Evolutionary conservation across 257 asterid genomes (phyloP), one percentile per base, ranked within the genome.

Genomic region (Asclepias syriaca): DNA sequence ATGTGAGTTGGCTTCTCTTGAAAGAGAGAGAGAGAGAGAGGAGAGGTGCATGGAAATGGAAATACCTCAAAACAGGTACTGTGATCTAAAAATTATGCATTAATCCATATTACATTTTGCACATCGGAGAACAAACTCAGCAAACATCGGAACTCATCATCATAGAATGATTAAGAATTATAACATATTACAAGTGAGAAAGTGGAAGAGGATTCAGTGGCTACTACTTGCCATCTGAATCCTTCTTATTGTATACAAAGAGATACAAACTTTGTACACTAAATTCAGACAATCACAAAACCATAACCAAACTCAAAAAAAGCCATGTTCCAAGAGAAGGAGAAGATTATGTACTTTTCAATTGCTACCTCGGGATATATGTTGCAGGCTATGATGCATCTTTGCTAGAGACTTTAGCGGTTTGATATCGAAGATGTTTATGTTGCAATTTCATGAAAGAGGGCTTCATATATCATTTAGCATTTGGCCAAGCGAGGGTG

Each of bases 181-280:
- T 13, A 50, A 40, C 53, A 16, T 11, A 15, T 53, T 46, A 49
- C 54, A 75, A 32, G 54, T 50, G 45, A 68, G 21, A 53, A 55
- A 57, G 81, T 80, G 81, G 81, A 58, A 80, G 55, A n/a, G 74
- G 76, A 69, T 64, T 56, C 24, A 18, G 14, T 63, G 77, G 81
- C 71, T 55, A 72, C 27, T 39, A 60, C 40, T 68, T 55, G 81
- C 78, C 73, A 75, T 34, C 49, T 55, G 49, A 32, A 70, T 48
- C 76, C 80, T 63, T 78, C 53, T 73, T 50, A 50, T 66, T 22
- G 18, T 74, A 73, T 65, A 77, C 45, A 16, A 53, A 27, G 79
- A 49, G 54, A 72, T 72, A 77, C 80, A 71, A 58, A 32, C 69
- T 77, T 56, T 77, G 66, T 71, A 71, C 73, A 77, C 64, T 32